A percentile compares a stretch with the other conserved stretches of the same genome.
These are phyloP conservation scores for Pleurotus cornucopiae DNA, from an alignment of 768 basidiomycete genomes.

Conservation along the genomic window DNA sequence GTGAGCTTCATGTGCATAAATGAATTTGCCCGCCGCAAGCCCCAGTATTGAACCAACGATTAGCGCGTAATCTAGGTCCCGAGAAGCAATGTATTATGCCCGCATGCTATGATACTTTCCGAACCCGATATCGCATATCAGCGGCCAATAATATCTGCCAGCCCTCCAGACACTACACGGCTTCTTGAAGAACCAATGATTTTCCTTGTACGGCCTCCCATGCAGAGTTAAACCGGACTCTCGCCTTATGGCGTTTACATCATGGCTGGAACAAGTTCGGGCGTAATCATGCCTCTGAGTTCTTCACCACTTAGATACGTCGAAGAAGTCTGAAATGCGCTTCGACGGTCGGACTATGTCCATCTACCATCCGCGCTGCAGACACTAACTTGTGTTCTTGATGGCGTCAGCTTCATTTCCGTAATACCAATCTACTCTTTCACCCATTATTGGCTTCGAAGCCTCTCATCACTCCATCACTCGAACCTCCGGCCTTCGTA, in stretches of 20 bases:
- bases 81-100: background rate
- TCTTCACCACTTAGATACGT: conserved; percentile 6
- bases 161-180: background rate
- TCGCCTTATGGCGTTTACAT: background rate
- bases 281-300: background rate
- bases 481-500: background rate
- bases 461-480: background rate
- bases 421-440: background rate
- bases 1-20: too few relatives aligned
- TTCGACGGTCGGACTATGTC: background rate
- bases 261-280: conserved; percentile 2
- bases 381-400: too few relatives aligned
- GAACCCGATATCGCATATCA: conserved; percentile 7
- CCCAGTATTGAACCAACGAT: too few relatives aligned
- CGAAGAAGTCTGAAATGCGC: background rate
- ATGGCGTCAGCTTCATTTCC: too few relatives aligned
- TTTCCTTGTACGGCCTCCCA: background rate
- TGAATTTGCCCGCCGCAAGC: too few relatives aligned
- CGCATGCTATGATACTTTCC: background rate
- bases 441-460: background rate
- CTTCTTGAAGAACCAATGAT: background rate
- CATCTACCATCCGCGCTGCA: background rate
- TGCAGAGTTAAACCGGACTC: background rate
- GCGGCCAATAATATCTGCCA: background rate
- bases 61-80: too few relatives aligned